Percentiles rank a stretch among this genome's conserved stretches.
phyloP scores from a whole-genome alignment of 1,139 yeast species.

The Kodamaea ohmeri region DNA sequence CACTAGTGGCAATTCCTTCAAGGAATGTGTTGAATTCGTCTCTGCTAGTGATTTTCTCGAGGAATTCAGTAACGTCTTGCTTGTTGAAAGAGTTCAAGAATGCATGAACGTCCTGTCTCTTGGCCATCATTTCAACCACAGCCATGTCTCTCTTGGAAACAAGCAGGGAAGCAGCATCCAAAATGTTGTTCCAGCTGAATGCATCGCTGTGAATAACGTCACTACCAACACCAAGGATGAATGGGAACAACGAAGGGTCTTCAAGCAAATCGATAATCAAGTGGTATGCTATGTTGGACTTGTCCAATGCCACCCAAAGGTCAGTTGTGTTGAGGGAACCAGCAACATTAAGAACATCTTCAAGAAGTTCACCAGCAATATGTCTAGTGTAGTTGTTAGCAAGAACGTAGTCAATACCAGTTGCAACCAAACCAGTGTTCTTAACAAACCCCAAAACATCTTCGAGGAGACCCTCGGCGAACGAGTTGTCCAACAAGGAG shows the following conservation, averaged over 20 bases:
- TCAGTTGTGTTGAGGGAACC: conserved; percentile 26
- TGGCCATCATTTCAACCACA: conserved; percentile 4
- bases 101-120: conserved; percentile 10
- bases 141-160: conserved; percentile 6
- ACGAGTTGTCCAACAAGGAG: conserved; percentile 23
- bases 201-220: conserved; percentile 23
- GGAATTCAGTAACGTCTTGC: conserved; percentile 4
- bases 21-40: conserved; percentile 3
- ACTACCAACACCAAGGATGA: conserved; percentile 23
- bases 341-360: conserved; percentile 19
- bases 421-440: conserved; percentile 27
- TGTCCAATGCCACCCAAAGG: conserved; percentile 34
- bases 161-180: conserved; percentile 19
- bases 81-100: conserved; percentile 1
- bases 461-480: conserved; percentile 27
- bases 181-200: conserved; percentile 19
- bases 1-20: background rate
- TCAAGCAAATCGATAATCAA: conserved; percentile 27
- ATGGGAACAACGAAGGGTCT: conserved; percentile 29
- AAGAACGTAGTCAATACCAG: conserved; percentile 24
- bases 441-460: conserved; percentile 25
- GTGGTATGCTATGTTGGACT: conserved; percentile 34
- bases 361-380: conserved; percentile 20
- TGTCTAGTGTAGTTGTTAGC: conserved; percentile 26
- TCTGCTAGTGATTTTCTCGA: conserved; percentile 7